Percentiles rank a stretch among this genome's conserved stretches.
Evolutionary conservation across 768 basidiomycete species (phyloP).

Genomic region (Termitomyces sp.): DNA sequence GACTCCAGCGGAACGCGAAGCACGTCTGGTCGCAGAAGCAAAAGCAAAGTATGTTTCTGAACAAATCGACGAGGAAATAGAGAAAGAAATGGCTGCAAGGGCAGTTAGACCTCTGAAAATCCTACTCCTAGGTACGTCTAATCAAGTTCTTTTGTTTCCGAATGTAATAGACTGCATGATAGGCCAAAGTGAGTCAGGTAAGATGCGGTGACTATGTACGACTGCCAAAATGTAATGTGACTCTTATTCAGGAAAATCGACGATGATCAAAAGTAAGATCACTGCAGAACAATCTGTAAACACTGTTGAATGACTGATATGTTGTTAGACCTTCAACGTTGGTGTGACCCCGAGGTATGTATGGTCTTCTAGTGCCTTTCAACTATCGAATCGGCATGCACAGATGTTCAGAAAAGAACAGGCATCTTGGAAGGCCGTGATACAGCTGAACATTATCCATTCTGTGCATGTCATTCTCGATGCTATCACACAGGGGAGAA

Average conservation of each 20-base stretch:
- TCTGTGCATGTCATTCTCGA: conserved; percentile 64
- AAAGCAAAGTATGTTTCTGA: conserved; percentile 56
- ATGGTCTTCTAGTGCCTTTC: not conserved
- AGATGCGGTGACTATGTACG: not conserved
- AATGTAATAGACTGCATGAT: not conserved
- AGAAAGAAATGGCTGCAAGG: conserved; percentile 43
- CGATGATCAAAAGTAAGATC: conserved; percentile 75
- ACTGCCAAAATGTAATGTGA: not conserved
- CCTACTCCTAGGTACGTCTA: conserved; percentile 51
- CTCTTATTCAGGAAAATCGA: conserved; percentile 63
- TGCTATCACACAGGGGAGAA: conserved; percentile 37
- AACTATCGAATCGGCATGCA: not conserved
- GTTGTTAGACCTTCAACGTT: conserved; percentile 57
- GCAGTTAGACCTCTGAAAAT: conserved; percentile 52
- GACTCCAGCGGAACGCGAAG: conserved; percentile 38
- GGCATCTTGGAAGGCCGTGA: conserved; percentile 62
- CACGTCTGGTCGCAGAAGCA: conserved; percentile 41
- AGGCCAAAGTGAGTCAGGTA: conserved; percentile 86
- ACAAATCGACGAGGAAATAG: conserved; percentile 61
- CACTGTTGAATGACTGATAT: not conserved
- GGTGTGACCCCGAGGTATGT: conserved; percentile 56
- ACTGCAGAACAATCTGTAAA: not conserved
- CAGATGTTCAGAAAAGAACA: conserved; percentile 58
- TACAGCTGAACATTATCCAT: conserved; percentile 69
- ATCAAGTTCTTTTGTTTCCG: not conserved